These are phyloP conservation scores for Arachis monticola DNA, from an alignment of 331 rosid genomes.

Conservation along the genomic window DNA sequence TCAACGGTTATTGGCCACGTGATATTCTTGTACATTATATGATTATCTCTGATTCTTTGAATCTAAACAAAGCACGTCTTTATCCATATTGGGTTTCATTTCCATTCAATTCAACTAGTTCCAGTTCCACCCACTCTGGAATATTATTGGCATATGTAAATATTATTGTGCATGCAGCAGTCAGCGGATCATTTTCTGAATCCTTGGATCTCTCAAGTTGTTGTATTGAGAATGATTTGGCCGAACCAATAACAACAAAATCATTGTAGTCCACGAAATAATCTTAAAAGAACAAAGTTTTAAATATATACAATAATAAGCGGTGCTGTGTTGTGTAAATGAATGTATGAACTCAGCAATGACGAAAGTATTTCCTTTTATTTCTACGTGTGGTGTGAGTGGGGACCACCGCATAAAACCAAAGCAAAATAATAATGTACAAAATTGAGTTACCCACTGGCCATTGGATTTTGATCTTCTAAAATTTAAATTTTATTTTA, in stretches of 20 bases:
- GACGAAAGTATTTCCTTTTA: slow-evolving; percentile 28
- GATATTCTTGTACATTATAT: too few relatives aligned
- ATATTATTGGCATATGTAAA: slow-evolving; percentile 39
- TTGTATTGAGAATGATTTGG: slow-evolving; percentile 26
- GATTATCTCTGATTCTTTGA: slow-evolving; percentile 40
- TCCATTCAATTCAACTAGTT: slow-evolving; percentile 26
- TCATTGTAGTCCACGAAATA: slow-evolving; percentile 17
- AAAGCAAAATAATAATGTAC: too few relatives aligned
- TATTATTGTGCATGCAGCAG: background rate
- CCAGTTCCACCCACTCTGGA: background rate
- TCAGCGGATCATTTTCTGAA: slow-evolving; percentile 27
- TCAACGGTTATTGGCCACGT: too few relatives aligned
- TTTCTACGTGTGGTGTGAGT: too few relatives aligned
- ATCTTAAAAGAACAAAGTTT: background rate
- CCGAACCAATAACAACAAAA: slow-evolving; percentile 2
- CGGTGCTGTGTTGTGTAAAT: slow-evolving; percentile 16
- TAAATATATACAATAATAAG: background rate
- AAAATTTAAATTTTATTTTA: too few relatives aligned
- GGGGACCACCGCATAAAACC: too few relatives aligned
- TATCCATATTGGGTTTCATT: slow-evolving; percentile 14
- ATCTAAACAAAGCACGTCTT: slow-evolving; percentile 28
- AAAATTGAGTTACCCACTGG: too few relatives aligned
- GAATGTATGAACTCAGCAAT: slow-evolving; percentile 40
- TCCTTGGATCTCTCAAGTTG: slow-evolving; percentile 11
- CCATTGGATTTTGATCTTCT: too few relatives aligned